phyloP scores from a whole-genome alignment of 2,329 filamentous ascomycete genomes.

The Penicillium sp. region DNA sequence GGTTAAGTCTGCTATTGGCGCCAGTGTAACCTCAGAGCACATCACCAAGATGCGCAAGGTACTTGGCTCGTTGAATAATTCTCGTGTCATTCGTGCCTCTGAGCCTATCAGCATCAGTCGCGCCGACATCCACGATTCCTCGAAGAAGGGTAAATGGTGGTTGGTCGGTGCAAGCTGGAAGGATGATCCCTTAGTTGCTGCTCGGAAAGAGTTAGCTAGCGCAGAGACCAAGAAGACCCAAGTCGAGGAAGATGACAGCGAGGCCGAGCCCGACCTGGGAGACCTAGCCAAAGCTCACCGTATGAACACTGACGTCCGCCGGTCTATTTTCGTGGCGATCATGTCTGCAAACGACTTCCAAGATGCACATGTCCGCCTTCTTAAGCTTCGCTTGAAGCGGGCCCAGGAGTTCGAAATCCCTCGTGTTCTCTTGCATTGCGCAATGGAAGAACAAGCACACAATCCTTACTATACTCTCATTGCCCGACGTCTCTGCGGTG shows the following conservation, averaged over 20 bases:
- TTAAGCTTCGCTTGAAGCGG: slow-evolving; percentile 80
- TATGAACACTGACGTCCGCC: slow-evolving; percentile 81
- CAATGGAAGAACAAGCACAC: slow-evolving; percentile 76
- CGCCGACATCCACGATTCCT: slow-evolving; percentile 75
- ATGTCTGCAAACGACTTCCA: slow-evolving; percentile 81
- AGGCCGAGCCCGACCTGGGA: slow-evolving; percentile 60
- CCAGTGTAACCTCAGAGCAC: slow-evolving; percentile 73
- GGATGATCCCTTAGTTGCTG: slow-evolving; percentile 40
- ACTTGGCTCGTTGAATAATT: slow-evolving; percentile 69
- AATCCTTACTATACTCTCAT: slow-evolving; percentile 94
- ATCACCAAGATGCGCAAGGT: slow-evolving; percentile 86
- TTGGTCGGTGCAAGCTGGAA: slow-evolving; percentile 92
- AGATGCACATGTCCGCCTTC: slow-evolving; percentile 75
- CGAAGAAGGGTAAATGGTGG: slow-evolving; percentile 97
- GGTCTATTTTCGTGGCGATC: slow-evolving; percentile 89
- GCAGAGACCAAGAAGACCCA: slow-evolving; percentile 12
- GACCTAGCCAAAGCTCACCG: slow-evolving; percentile 76
- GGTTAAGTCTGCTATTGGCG: slow-evolving; percentile 71
- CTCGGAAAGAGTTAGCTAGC: slow-evolving; percentile 31
- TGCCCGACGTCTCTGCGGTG: slow-evolving; percentile 69
- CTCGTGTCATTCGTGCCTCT: slow-evolving; percentile 64
- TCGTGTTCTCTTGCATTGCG: slow-evolving; percentile 82
- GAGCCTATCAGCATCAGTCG: slow-evolving; percentile 81
- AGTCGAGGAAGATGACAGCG: slow-evolving; percentile 28
- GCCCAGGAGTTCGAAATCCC: slow-evolving; percentile 84